A percentile compares a stretch with the other conserved stretches of the same genome.
phyloP scores from a whole-genome alignment of 768 basidiomycete species.

The Suillus ampliporus region DNA sequence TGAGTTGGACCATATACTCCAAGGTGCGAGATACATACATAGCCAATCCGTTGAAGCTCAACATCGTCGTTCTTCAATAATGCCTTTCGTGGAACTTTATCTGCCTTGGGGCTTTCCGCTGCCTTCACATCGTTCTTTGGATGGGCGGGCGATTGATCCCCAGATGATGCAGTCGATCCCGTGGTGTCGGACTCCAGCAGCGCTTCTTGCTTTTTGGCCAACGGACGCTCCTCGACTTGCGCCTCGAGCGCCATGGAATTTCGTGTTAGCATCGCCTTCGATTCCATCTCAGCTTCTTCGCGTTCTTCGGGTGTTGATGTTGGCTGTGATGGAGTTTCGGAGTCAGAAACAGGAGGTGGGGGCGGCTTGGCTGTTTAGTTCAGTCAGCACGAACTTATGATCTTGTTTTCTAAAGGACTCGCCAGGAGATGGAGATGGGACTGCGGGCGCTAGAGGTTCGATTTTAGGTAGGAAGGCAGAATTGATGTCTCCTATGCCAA shows the following conservation, averaged over 20 bases:
- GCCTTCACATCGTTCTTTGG: slow-evolving; percentile 21
- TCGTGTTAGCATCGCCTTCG: slow-evolving; percentile 65
- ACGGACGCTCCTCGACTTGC: slow-evolving; percentile 83
- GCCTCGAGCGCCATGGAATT: slow-evolving; percentile 82
- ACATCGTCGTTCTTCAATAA: slow-evolving; percentile 86
- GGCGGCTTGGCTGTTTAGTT: slow-evolving; percentile 27
- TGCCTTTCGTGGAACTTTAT: slow-evolving; percentile 66
- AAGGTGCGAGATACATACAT: slow-evolving; percentile 50
- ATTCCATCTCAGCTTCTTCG: slow-evolving; percentile 50
- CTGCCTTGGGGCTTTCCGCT: slow-evolving; percentile 37
- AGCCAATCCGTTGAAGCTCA: slow-evolving; percentile 80
- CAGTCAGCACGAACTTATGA: background rate
- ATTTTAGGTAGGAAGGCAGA: slow-evolving; percentile 89
- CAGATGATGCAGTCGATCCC: background rate
- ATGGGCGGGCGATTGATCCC: slow-evolving; percentile 16
- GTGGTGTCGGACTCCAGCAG: slow-evolving; percentile 54
- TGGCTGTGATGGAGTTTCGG: slow-evolving; percentile 18
- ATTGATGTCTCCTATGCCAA: slow-evolving; percentile 98
- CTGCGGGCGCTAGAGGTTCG: slow-evolving; percentile 46
- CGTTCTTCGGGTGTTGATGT: slow-evolving; percentile 41
- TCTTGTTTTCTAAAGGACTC: slow-evolving; percentile 14
- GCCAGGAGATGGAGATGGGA: slow-evolving; percentile 28
- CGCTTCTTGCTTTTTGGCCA: slow-evolving; percentile 88
- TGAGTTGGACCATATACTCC: slow-evolving; percentile 1
- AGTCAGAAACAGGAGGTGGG: slow-evolving; percentile 20